phyloP scores from a whole-genome alignment of 768 basidiomycete species.

The Boletus tomentosulus region DNA sequence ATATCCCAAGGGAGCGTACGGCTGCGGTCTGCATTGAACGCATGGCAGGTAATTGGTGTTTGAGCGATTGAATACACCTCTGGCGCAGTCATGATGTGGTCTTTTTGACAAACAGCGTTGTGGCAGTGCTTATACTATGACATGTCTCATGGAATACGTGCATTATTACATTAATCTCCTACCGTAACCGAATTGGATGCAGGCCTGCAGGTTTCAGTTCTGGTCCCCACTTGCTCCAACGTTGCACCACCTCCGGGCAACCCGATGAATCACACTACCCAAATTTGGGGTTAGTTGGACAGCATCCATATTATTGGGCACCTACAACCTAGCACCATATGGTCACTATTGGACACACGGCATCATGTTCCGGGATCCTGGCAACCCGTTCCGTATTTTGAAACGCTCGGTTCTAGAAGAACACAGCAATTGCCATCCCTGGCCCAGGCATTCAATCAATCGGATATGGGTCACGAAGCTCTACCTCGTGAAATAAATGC shows the following conservation, averaged over 20 bases:
- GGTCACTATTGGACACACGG: no score
- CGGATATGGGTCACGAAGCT: background rate
- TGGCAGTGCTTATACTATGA: background rate
- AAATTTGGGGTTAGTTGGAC: background rate
- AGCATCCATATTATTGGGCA: background rate
- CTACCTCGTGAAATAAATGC: slow-evolving; percentile 5
- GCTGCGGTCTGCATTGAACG: slow-evolving; percentile 84
- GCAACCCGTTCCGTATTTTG: background rate
- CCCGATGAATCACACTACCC: background rate
- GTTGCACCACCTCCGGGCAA: background rate
- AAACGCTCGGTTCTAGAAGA: background rate
- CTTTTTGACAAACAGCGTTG: background rate
- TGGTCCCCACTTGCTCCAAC: no score
- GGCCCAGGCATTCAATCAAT: background rate
- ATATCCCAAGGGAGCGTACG: slow-evolving; percentile 51
- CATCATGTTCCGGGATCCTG: background rate
- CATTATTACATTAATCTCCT: background rate
- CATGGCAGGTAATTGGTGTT: slow-evolving; percentile 81
- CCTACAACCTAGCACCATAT: background rate
- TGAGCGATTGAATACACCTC: slow-evolving; percentile 78
- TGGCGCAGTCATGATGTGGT: slow-evolving; percentile 54
- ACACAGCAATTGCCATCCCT: background rate
- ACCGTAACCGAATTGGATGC: background rate
- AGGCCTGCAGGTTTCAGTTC: background rate
- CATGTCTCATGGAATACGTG: background rate